phyloP scores from a whole-genome alignment of 345 rosid species.

The Brassica cretica region DNA sequence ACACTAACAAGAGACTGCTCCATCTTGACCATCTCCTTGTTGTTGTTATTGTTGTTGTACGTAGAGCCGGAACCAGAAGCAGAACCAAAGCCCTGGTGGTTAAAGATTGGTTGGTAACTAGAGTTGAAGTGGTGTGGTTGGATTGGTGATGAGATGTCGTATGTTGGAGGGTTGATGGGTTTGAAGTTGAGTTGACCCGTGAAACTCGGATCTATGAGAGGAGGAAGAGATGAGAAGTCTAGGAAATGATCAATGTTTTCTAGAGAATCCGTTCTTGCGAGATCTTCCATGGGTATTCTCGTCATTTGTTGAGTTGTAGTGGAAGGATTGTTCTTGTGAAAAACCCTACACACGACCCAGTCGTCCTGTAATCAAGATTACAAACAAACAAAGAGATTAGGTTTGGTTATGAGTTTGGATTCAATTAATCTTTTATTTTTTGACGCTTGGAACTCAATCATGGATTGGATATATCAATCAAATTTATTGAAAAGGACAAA shows the following conservation, averaged over 20 bases:
- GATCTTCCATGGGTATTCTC: conserved; percentile 34
- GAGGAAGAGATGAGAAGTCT: conserved; percentile 42
- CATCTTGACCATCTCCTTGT: conserved; percentile 39
- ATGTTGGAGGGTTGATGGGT: conserved; percentile 29
- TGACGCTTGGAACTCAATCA: conserved; percentile 11
- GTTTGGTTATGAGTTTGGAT: background rate
- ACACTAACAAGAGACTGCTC: conserved; percentile 39
- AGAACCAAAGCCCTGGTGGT: conserved; percentile 31
- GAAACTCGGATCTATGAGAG: conserved; percentile 40
- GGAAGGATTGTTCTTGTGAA: conserved; percentile 62
- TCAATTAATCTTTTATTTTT: conserved; percentile 10
- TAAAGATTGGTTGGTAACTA: conserved; percentile 25
- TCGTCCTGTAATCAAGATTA: conserved; percentile 63
- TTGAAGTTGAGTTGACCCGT: conserved; percentile 30
- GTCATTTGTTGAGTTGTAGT: conserved; percentile 37
- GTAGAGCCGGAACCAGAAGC: conserved; percentile 22
- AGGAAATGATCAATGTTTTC: conserved; percentile 42
- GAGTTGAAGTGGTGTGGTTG: conserved; percentile 16
- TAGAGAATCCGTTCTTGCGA: conserved; percentile 36
- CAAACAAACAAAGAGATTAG: conserved; percentile 9
- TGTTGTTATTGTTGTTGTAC: conserved; percentile 21
- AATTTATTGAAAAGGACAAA: conserved; percentile 28
- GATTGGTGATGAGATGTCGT: conserved; percentile 29
- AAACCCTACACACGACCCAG: conserved; percentile 97
- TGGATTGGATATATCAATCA: conserved; percentile 25